Evolutionary conservation across 176 grass and related monocot species (phyloP).

Genomic region (Eleusine coracana): DNA sequence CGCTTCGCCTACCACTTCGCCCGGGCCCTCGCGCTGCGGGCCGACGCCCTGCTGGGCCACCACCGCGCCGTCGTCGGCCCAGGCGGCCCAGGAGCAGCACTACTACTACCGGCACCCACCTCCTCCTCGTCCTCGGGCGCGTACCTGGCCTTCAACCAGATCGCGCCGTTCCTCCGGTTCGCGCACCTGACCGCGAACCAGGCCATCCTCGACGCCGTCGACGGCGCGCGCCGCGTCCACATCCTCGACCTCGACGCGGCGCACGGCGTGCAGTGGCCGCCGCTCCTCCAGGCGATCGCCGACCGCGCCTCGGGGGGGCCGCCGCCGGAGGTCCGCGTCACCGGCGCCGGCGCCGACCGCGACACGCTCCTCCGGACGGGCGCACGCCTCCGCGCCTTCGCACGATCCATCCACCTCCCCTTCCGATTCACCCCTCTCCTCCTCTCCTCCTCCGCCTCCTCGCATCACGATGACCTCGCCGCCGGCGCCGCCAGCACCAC

Average conservation of each 20-base stretch:
- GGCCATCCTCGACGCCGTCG: constrained; percentile 84
- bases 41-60: constrained; percentile 26
- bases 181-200: constrained; percentile 96
- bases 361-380: constrained; percentile 81
- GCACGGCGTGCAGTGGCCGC: constrained; percentile 95
- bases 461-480: constrained; percentile 5
- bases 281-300: constrained; percentile 86
- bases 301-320: constrained; percentile 48
- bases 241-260: constrained; percentile 90
- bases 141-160: constrained; percentile 97
- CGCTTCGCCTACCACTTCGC: constrained; percentile 87
- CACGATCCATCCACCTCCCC: constrained; percentile 70
- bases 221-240: constrained; percentile 68
- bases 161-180: constrained; percentile 95
- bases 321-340: constrained; percentile 82
- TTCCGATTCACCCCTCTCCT: constrained; percentile 92
- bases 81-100: too few relatives aligned
- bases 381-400: constrained; percentile 75
- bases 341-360: constrained; percentile 72
- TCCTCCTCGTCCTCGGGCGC: constrained; percentile 21
- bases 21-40: constrained; percentile 61
- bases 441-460: constrained; percentile 44
- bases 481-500: constrained; percentile 25
- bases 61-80: too few relatives aligned
- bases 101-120: too few relatives aligned